Evolutionary conservation across 345 rosid species (phyloP).

Genomic region (Lagerstroemia speciosa): DNA sequence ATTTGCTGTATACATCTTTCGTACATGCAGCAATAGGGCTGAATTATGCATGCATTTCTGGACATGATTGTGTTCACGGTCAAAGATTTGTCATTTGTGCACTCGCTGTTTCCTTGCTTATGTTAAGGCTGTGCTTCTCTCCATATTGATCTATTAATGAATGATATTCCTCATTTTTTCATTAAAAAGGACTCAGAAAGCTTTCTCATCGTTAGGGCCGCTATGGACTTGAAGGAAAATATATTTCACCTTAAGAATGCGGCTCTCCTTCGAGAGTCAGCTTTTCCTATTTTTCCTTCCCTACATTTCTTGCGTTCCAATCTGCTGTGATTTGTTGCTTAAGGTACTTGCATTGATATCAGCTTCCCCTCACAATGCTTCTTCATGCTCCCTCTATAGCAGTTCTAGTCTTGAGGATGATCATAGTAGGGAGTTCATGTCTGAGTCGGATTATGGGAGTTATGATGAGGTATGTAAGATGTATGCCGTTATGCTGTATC

Average conservation of each 20-base stretch:
- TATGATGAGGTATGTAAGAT: conserved; percentile 37
- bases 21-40: not conserved
- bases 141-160: not conserved
- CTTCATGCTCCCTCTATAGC: conserved; percentile 14
- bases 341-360: not conserved
- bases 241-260: too few relatives aligned
- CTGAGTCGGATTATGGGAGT: conserved; percentile 42
- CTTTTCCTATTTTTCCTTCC: not conserved
- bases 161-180: not conserved
- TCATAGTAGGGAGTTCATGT: conserved; percentile 33
- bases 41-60: not conserved
- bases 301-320: not conserved
- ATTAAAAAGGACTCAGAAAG: not conserved
- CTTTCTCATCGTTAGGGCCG: not conserved
- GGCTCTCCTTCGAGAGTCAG: not conserved
- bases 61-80: not conserved
- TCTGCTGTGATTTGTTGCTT: not conserved
- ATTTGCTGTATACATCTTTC: not conserved
- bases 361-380: not conserved
- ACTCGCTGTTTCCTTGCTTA: not conserved
- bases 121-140: not conserved
- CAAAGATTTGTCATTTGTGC: not conserved
- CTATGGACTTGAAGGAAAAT: not conserved
- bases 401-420: conserved; percentile 35
- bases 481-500: not conserved